Evolutionary conservation across 176 grass and related monocot species (phyloP), one percentile per base, ranked within the genome.

Genomic region (Echinochloa phyllopogon): DNA sequence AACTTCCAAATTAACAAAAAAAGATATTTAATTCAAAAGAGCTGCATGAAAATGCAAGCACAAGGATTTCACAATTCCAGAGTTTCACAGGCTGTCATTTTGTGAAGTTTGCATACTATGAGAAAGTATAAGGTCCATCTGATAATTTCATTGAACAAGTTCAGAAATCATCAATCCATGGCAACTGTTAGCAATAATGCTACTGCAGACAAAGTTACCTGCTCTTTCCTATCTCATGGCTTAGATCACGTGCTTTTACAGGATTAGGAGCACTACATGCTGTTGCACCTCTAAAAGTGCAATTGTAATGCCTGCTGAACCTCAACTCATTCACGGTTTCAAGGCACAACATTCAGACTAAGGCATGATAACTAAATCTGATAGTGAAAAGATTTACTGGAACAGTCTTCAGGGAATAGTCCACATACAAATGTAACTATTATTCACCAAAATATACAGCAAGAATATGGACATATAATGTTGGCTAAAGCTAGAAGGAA

Each of bases 1-100:
- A 57, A 80, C 21, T 80, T n/a, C 41, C 2, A 65, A 65, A 75
- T 37, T 20, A 39, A 55, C 20, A 16, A 75, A 75, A 87, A 69
- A 79, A 82, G 44, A 0, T 40, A 15, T 3, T 3, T 38, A 72
- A 38, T 36, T 62, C 33, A 39, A 78, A 74, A 51, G 23, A 68
- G 16, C 25, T 43, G 16, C 1, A 14, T 20, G 41, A 41, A 56
- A 53, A 16, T n/a, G 55, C 0, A 1, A 58, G 25, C 25, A 68
- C 15, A 67, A 20, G 24, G 21, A 40, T 29, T 55, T 6, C 62
- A 12, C 62, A 52, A 20, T 14, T 16, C 3, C n/a, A 17, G 75
- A 14, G 44, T 27, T 60, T 61, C 75, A 27, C 38, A 77, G 74
- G 38, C 20, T 47, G 27, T 5, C 52, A 69, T 70, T 49, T 49